These are phyloP conservation scores for Conringia planisiliqua DNA, from an alignment of 345 rosid genomes.

Conservation along the genomic window DNA sequence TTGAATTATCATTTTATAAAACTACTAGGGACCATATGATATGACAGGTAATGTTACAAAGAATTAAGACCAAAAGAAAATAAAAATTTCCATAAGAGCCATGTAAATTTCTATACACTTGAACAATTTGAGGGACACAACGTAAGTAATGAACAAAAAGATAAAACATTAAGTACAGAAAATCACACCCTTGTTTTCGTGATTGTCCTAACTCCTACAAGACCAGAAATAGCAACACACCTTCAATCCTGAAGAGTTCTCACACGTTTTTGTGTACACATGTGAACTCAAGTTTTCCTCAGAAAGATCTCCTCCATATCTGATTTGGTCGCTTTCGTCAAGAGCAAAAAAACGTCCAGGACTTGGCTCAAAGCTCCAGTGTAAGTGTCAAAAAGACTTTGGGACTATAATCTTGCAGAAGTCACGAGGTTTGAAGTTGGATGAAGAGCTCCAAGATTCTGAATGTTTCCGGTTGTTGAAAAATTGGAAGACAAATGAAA, in stretches of 20 bases:
- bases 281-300: background rate
- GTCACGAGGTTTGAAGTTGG: constrained; percentile 24
- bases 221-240: constrained; percentile 1
- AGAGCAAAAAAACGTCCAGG: constrained; percentile 9
- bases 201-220: constrained; percentile 10
- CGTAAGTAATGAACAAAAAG: background rate
- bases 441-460: constrained; percentile 29
- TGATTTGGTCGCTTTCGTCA: background rate
- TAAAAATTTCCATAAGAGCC: background rate
- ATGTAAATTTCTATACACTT: constrained; percentile 29
- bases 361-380: constrained; percentile 7
- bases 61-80: background rate
- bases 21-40: background rate
- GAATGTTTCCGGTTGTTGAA: constrained; percentile 35
- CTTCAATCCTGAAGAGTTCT: constrained; percentile 6
- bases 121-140: constrained; percentile 4
- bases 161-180: constrained; percentile 12
- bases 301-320: background rate
- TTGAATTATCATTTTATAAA: too few species aligned
- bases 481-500: constrained; percentile 46
- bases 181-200: constrained; percentile 12
- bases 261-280: background rate
- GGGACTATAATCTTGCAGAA: constrained; percentile 11
- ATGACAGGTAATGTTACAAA: background rate
- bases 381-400: constrained; percentile 11